phyloP scores from a whole-genome alignment of 768 basidiomycete species.

The Candolleomyces efflorescens region DNA sequence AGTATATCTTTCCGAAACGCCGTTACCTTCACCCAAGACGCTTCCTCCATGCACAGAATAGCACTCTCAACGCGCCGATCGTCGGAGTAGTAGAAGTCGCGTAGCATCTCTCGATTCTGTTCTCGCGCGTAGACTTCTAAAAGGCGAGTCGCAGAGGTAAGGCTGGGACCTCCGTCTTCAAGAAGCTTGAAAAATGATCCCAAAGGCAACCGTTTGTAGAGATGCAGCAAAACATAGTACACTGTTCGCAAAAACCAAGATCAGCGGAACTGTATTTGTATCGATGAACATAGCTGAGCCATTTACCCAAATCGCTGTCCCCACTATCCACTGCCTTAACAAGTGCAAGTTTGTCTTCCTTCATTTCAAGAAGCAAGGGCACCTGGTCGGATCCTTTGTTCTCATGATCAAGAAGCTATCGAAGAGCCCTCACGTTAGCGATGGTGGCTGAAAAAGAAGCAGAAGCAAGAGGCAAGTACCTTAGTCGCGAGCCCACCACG shows the following conservation, averaged over 20 bases:
- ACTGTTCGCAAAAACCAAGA: conserved; percentile 46
- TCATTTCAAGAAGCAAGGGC: conserved; percentile 89
- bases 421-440: neutral
- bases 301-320: conserved; percentile 86
- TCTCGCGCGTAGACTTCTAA: conserved; percentile 89
- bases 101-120: conserved; percentile 85
- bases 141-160: conserved; percentile 72
- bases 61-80: conserved; percentile 94
- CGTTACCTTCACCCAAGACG: conserved; percentile 56
- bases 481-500: conserved; percentile 77
- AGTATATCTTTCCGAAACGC: neutral
- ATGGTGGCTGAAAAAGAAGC: neutral
- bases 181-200: conserved; percentile 94
- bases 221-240: conserved; percentile 87
- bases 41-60: conserved; percentile 82
- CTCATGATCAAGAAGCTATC: conserved; percentile 88
- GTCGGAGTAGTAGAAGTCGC: conserved; percentile 98
- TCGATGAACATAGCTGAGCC: neutral
- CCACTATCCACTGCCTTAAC: conserved; percentile 91
- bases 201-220: conserved; percentile 77
- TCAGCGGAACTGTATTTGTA: neutral
- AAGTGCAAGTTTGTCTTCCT: conserved; percentile 85
- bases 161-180: conserved; percentile 78
- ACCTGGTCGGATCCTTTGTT: conserved; percentile 87
- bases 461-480: conserved; percentile 34